Evolutionary conservation across 2,329 filamentous ascomycete genomes (phyloP).

Genomic region (Cordyceps cateniannulata): DNA sequence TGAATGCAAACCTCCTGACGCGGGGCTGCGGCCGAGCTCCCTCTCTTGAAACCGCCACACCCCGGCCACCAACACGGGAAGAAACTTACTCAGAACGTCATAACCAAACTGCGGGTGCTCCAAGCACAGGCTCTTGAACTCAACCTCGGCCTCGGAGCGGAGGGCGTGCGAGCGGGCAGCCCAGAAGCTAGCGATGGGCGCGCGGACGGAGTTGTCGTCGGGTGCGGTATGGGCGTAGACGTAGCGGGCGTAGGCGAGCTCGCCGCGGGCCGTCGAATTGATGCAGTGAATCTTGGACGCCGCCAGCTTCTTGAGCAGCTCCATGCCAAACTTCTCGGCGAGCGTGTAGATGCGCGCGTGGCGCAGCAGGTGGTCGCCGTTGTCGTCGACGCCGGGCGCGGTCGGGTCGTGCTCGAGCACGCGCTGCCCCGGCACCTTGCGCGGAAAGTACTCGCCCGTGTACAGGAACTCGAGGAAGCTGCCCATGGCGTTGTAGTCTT

Average conservation of each 20-base stretch:
- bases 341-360: conserved; percentile 88
- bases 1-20: too few relatives aligned
- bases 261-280: conserved; percentile 78
- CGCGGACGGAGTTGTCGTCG: conserved; percentile 68
- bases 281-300: conserved; percentile 90
- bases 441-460: conserved; percentile 61
- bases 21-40: too few relatives aligned
- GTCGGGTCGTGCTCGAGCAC: conserved; percentile 63
- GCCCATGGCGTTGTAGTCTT: conserved; percentile 29
- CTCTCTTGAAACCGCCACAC: background rate
- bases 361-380: conserved; percentile 76
- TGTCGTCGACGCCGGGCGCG: conserved; percentile 62
- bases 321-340: conserved; percentile 68
- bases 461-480: conserved; percentile 36
- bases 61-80: background rate
- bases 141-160: conserved; percentile 76
- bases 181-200: conserved; percentile 87
- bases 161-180: conserved; percentile 73
- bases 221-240: conserved; percentile 71
- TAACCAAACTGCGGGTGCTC: conserved; percentile 90
- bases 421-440: conserved; percentile 55
- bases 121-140: conserved; percentile 79
- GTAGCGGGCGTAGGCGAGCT: conserved; percentile 87
- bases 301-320: conserved; percentile 65
- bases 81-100: conserved; percentile 70